These are phyloP conservation scores for Cladosporium phlei DNA, from an alignment of 2,329 filamentous ascomycete genomes.

Conservation along the genomic window DNA sequence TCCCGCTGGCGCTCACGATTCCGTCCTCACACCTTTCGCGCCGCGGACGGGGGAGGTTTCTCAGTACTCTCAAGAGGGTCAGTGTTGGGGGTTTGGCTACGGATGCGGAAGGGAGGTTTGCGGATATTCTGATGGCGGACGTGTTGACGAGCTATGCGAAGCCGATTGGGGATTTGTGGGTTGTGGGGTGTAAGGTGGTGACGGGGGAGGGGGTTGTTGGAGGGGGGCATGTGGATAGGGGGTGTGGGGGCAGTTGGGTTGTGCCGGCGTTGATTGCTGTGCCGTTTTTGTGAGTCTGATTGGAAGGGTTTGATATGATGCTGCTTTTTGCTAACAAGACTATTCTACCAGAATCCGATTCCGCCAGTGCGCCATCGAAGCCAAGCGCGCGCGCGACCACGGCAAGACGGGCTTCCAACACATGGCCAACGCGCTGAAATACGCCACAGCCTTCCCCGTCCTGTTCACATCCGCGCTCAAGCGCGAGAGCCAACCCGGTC, in stretches of 20 bases:
- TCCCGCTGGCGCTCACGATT: constrained; percentile 63
- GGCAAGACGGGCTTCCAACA: constrained; percentile 54
- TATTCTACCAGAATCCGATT: constrained; percentile 74
- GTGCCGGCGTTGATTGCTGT: constrained; percentile 80
- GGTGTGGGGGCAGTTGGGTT: constrained; percentile 71
- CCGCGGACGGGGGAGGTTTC: constrained; percentile 68
- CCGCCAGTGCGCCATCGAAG: constrained; percentile 88
- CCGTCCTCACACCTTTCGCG: constrained; percentile 66
- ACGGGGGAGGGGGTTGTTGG: constrained; percentile 68
- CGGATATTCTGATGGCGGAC: constrained; percentile 88
- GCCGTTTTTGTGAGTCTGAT: constrained; percentile 55
- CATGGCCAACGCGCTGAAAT: constrained; percentile 88
- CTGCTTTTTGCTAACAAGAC: background rate
- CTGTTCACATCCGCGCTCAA: constrained; percentile 56
- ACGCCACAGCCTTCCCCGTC: constrained; percentile 89
- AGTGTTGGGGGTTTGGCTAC: constrained; percentile 81
- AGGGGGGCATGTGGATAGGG: constrained; percentile 66
- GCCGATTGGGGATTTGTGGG: constrained; percentile 82
- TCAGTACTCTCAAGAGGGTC: constrained; percentile 71
- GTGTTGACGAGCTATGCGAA: constrained; percentile 93
- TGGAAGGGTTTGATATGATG: background rate
- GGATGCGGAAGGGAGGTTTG: constrained; percentile 84
- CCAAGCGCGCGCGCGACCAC: constrained; percentile 60
- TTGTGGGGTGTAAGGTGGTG: constrained; percentile 82
- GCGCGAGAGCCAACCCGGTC: constrained; percentile 15